A percentile compares a stretch with the other conserved stretches of the same genome.
Conservation (phyloP, 192 early-diverging fungal genomes). For the Coemansia reversa region DNA sequence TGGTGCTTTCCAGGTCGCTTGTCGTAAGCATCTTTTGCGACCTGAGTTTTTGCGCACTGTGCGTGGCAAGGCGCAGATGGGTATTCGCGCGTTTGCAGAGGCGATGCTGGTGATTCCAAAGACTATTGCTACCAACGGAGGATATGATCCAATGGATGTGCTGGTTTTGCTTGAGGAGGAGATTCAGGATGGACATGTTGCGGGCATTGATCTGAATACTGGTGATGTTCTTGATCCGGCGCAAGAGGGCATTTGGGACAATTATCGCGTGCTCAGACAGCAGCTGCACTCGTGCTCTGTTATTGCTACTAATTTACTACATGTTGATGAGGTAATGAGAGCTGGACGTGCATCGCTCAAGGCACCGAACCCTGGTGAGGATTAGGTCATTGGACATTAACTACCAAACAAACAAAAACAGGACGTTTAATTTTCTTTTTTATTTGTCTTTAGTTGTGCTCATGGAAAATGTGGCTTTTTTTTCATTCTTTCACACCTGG, state of each 20-base stretch:
- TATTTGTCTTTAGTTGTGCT: constrained; percentile 7
- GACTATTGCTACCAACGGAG: constrained; percentile 91
- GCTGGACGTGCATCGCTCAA: constrained; percentile 59
- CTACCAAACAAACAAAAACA: constrained; percentile 7
- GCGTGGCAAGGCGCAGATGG: constrained; percentile 93
- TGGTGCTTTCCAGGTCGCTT: constrained; percentile 94
- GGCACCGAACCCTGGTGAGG: constrained; percentile 51
- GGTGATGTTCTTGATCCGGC: constrained; percentile 92
- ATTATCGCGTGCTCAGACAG: constrained; percentile 95
- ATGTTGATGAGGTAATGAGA: constrained; percentile 99
- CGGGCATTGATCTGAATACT: constrained; percentile 90
- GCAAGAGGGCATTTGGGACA: constrained; percentile 95
- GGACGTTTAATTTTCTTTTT: not conserved
- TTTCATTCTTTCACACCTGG: too few relatives aligned
- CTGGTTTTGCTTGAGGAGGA: constrained; percentile 94
- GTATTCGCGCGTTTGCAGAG: constrained; percentile 95
- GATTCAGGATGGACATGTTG: constrained; percentile 83
- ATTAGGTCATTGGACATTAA: constrained; percentile 17
- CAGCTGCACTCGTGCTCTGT: constrained; percentile 96
- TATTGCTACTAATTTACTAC: constrained; percentile 95
- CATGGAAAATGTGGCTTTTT: not conserved
- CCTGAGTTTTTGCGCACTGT: constrained; percentile 82
- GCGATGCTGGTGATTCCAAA: constrained; percentile 96
- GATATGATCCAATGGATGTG: constrained; percentile 94
- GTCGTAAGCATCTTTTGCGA: constrained; percentile 72